A percentile compares a stretch with the other conserved stretches of the same genome.
These are phyloP conservation scores for Hawksworthiomyces lignivorus DNA, from an alignment of 2,329 filamentous ascomycete genomes.

Conservation along the genomic window DNA sequence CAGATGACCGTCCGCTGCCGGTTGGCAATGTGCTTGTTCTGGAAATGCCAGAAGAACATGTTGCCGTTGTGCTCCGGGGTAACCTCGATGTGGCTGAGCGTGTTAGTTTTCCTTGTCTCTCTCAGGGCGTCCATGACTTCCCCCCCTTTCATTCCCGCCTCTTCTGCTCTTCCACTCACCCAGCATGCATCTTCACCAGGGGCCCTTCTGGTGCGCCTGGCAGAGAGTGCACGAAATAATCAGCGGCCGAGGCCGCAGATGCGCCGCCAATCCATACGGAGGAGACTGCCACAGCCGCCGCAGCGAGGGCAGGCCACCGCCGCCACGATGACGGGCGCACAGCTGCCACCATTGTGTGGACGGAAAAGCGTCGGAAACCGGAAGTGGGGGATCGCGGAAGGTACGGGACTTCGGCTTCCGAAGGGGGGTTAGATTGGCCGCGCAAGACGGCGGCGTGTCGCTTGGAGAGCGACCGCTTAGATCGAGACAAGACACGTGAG, in stretches of 20 bases:
- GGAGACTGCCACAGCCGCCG: conserved; percentile 32
- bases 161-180: conserved; percentile 48
- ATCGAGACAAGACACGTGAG: not conserved
- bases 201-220: conserved; percentile 76
- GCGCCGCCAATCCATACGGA: conserved; percentile 27
- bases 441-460: not conserved
- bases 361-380: not conserved
- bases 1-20: conserved; percentile 86
- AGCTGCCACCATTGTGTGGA: not conserved
- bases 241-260: conserved; percentile 52
- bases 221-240: conserved; percentile 82
- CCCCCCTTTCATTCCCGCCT: not conserved
- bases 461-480: not conserved
- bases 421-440: not conserved
- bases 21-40: conserved; percentile 92
- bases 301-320: conserved; percentile 18
- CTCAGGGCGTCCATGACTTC: no score
- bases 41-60: conserved; percentile 97
- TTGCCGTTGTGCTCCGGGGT: conserved; percentile 80
- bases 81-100: conserved; percentile 80
- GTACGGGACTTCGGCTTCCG: no score
- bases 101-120: not conserved
- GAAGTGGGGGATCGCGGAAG: no score
- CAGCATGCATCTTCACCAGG: conserved; percentile 93
- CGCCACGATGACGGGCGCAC: conserved; percentile 11